Base-by-base conservation (phyloP, 768 basidiomycete genomes). In the Podaxis sp. region DNA sequence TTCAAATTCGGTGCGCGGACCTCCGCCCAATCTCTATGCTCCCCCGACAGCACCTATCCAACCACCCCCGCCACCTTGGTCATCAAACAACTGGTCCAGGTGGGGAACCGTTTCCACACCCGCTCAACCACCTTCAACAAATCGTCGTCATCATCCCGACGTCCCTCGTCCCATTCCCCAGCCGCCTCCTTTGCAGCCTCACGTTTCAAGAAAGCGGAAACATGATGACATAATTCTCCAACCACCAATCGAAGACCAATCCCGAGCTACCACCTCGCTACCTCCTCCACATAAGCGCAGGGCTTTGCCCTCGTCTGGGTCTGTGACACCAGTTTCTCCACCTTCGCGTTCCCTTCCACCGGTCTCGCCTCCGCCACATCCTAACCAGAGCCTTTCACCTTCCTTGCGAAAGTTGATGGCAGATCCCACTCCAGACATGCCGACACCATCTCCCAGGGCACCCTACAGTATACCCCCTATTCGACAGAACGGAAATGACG, bases 381-480 rank as follows among this genome's bases (percentile, higher is more conserved):
- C 70, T 55, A 73, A 72, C 7, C 80, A 82, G 62, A 82, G 76
- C 10, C 74, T 87, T 28, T 86, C 85, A 1, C 86, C 86, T 5
- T 87, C 85, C 16, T 68, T 87, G 42, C 85, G 85, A 23, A 61
- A 61, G 16, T 81, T 85, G 77, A 82, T 87, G 66, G 78, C 86
- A 47, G 85, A 85, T n/a, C 85, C 85, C 0, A 73, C 75, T 4
- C 77, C 78, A 54, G 74, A 77, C 59, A 71, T 70, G 11, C 74
- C 76, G 27, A 71, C 74, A 38, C 71, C 74, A 21, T 77, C 77
- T 21, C 75, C 76, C 23, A 67, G 72, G 27, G 64, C 66, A 18
- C 53, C 70, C 25, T 73, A 73, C 25, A 73, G 74, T 55, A 63
- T 74, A n/a, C 68, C 74, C 14, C 73, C 72, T 13, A 65, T 69